Percentiles rank a stretch among this genome's conserved stretches.
Evolutionary conservation across 352 stramenopile species (phyloP).

Genomic region (Saprolegnia parasitica): DNA sequence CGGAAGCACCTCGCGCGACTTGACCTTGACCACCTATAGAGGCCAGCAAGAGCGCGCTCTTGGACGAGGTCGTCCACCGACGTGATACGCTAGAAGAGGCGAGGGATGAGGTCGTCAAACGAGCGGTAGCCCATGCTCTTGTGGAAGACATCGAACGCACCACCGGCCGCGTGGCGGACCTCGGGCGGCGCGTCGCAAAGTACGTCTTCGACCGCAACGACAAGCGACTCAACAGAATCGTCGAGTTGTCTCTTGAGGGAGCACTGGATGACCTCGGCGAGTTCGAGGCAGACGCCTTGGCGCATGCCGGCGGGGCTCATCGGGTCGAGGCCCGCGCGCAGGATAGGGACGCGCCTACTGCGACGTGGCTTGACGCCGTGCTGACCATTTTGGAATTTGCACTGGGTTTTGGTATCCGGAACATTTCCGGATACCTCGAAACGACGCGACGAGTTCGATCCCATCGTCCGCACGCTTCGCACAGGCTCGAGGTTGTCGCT

Average conservation of each 20-base stretch:
- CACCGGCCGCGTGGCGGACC: constrained; percentile 89
- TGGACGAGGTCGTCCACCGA: constrained; percentile 50
- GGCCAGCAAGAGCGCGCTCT: constrained; percentile 90
- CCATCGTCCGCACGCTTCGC: too few relatives aligned
- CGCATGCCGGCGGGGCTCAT: constrained; percentile 60
- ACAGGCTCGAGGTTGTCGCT: too few relatives aligned
- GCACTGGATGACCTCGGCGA: constrained; percentile 97
- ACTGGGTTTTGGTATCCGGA: too few relatives aligned
- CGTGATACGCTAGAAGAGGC: constrained; percentile 90
- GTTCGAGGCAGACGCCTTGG: constrained; percentile 96
- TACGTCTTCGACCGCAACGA: constrained; percentile 96
- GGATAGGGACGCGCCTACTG: constrained; percentile 92
- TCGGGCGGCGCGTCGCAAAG: constrained; percentile 92
- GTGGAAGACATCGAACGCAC: constrained; percentile 97
- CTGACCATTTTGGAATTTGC: too few relatives aligned
- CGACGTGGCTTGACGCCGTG: too few relatives aligned
- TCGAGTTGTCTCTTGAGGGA: constrained; percentile 95
- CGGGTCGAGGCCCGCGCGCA: constrained; percentile 89
- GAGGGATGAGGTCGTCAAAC: constrained; percentile 97
- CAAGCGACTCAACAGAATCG: constrained; percentile 95
- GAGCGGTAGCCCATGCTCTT: constrained; percentile 91
- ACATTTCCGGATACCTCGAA: too few relatives aligned
- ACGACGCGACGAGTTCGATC: too few relatives aligned
- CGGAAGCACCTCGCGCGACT: constrained; percentile 94
- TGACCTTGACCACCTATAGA: constrained; percentile 97